Percentiles rank a stretch among this genome's conserved stretches.
Evolutionary conservation across 805 yeast genomes (phyloP).

Genomic region (Suhomyces sp.): DNA sequence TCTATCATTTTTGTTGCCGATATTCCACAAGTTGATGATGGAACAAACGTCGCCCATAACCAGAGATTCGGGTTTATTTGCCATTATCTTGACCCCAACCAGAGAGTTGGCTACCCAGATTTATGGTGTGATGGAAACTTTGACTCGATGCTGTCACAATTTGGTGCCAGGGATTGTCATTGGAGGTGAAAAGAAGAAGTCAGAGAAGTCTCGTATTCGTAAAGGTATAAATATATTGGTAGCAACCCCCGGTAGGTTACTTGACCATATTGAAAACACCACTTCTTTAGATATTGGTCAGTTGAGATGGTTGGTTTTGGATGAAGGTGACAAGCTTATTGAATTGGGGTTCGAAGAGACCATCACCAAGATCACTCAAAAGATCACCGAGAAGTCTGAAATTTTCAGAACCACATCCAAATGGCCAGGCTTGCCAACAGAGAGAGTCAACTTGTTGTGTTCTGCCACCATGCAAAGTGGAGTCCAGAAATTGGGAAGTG

Average conservation of each 20-base stretch:
- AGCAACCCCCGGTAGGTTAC: slow-evolving; percentile 95
- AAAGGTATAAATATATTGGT: slow-evolving; percentile 96
- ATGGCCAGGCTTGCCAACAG: slow-evolving; percentile 61
- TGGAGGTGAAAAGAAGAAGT: slow-evolving; percentile 97
- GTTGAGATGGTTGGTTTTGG: slow-evolving; percentile 83
- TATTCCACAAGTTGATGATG: slow-evolving; percentile 66
- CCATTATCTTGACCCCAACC: slow-evolving; percentile 87
- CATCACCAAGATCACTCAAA: slow-evolving; percentile 66
- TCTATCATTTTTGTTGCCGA: slow-evolving; percentile 79
- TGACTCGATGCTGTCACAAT: slow-evolving; percentile 75
- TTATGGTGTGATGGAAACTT: slow-evolving; percentile 69
- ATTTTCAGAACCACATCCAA: slow-evolving; percentile 32
- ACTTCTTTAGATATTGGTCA: slow-evolving; percentile 66
- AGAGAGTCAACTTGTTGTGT: slow-evolving; percentile 78
- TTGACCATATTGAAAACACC: slow-evolving; percentile 93
- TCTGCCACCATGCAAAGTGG: slow-evolving; percentile 89
- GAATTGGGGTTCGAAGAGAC: slow-evolving; percentile 97
- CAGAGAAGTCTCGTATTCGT: slow-evolving; percentile 92
- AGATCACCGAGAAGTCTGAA: slow-evolving; percentile 47
- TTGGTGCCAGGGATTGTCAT: slow-evolving; percentile 94
- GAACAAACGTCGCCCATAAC: slow-evolving; percentile 39
- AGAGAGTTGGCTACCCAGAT: slow-evolving; percentile 93
- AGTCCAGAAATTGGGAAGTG: slow-evolving; percentile 77
- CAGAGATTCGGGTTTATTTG: slow-evolving; percentile 82
- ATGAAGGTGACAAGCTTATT: slow-evolving; percentile 95